phyloP scores from a whole-genome alignment of 805 yeast genomes.

The Saccharomyces kudriavzevii region DNA sequence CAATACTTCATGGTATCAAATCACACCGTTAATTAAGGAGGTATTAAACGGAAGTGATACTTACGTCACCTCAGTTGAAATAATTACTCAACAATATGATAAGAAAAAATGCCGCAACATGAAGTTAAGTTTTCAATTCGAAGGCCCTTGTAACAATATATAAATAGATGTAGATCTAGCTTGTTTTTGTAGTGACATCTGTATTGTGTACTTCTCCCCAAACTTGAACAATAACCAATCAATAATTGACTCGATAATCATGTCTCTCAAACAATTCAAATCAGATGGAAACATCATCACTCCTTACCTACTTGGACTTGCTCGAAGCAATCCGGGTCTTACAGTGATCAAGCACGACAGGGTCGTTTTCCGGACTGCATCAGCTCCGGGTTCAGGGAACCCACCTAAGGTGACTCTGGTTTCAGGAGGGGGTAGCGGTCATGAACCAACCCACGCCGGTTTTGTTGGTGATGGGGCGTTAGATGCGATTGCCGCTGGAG shows the following conservation, averaged over 20 bases:
- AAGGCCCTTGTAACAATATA: background rate
- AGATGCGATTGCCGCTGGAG: slow-evolving; percentile 77
- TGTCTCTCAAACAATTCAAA: slow-evolving; percentile 16
- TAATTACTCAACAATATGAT: background rate
- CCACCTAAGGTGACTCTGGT: slow-evolving; percentile 53
- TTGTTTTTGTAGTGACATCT: too few relatives aligned
- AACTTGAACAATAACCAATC: background rate
- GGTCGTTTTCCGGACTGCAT: slow-evolving; percentile 10
- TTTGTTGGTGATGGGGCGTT: slow-evolving; percentile 71
- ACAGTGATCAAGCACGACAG: slow-evolving; percentile 12
- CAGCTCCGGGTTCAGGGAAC: slow-evolving; percentile 19
- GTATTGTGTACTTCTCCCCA: background rate
- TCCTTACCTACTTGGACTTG: slow-evolving; percentile 14
- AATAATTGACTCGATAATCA: background rate
- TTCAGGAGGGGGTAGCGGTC: slow-evolving; percentile 88
- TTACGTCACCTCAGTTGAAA: background rate
- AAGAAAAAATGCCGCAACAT: background rate
- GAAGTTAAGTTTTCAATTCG: background rate
- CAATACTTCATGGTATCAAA: background rate
- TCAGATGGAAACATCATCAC: slow-evolving; percentile 15
- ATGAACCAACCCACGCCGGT: slow-evolving; percentile 83
- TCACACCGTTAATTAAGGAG: background rate
- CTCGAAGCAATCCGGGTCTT: slow-evolving; percentile 14
- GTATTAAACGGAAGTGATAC: background rate
- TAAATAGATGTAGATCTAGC: background rate